phyloP scores from a whole-genome alignment of 2,329 filamentous ascomycete species.

The Pseudogymnoascus sp. region DNA sequence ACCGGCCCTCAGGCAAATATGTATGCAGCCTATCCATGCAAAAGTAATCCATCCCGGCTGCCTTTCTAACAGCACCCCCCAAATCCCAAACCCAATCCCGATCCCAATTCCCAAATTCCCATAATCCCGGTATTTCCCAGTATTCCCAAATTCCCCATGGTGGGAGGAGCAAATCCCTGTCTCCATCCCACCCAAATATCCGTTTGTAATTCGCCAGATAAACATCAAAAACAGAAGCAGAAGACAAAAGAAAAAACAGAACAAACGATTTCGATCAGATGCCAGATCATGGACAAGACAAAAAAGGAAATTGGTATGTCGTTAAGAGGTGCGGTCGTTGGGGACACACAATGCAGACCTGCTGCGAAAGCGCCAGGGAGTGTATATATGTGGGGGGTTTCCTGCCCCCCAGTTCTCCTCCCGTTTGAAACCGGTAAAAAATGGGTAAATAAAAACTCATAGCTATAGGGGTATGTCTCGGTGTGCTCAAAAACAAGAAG shows the following conservation, averaged over 20 bases:
- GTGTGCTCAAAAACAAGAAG: neutral
- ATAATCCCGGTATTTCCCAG: no score
- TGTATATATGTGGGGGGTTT: neutral
- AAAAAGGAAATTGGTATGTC: neutral
- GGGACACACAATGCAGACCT: neutral
- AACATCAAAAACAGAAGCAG: neutral
- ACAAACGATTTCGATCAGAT: neutral
- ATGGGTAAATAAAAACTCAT: constrained; percentile 2
- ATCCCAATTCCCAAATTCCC: neutral
- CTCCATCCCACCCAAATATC: neutral
- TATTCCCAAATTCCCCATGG: neutral
- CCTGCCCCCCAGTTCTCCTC: neutral
- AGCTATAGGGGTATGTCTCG: neutral
- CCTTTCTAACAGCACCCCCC: neutral
- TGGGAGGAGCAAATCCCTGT: neutral
- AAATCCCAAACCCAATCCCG: neutral
- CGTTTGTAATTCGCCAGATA: neutral
- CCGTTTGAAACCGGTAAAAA: neutral
- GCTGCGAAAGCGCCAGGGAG: neutral
- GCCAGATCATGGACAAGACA: neutral
- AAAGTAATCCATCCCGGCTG: neutral
- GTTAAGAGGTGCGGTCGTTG: neutral
- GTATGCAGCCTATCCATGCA: neutral
- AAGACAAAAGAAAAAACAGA: neutral
- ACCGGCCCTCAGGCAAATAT: neutral